Evolutionary conservation across 2,329 filamentous ascomycete species (phyloP).

Genomic region (Aspergillus hortae): DNA sequence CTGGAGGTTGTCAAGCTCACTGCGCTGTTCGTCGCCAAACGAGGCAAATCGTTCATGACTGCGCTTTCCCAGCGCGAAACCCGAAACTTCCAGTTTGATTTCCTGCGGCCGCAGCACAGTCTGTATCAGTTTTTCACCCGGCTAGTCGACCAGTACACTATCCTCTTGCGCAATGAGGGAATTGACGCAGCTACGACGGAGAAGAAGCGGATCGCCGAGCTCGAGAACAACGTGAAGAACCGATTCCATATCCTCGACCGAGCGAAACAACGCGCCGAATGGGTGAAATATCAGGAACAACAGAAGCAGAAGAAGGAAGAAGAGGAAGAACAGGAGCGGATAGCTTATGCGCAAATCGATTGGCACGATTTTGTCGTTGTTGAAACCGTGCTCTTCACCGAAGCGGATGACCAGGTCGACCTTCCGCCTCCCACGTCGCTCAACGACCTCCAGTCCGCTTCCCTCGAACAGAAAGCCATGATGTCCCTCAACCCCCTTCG

Average conservation of each 20-base stretch:
- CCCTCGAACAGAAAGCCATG: conserved; percentile 89
- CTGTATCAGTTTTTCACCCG: conserved; percentile 94
- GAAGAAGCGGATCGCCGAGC: conserved; percentile 66
- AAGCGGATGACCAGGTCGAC: conserved; percentile 79
- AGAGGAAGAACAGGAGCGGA: conserved; percentile 75
- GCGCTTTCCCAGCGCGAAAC: conserved; percentile 82
- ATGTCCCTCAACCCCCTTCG: conserved; percentile 78
- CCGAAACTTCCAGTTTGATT: conserved; percentile 92
- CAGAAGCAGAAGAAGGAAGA: conserved; percentile 89
- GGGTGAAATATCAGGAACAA: conserved; percentile 75
- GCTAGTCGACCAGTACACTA: conserved; percentile 89
- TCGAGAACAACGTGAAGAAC: conserved; percentile 72
- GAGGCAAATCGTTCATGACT: conserved; percentile 89
- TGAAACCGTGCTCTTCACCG: conserved; percentile 89
- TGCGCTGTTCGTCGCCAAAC: conserved; percentile 87
- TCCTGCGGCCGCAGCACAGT: conserved; percentile 90
- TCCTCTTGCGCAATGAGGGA: conserved; percentile 66
- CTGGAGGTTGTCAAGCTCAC: conserved; percentile 70
- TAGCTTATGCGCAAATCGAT: conserved; percentile 80
- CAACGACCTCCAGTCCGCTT: conserved; percentile 88
- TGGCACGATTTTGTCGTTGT: conserved; percentile 98
- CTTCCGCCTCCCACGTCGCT: conserved; percentile 86
- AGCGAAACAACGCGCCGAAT: conserved; percentile 82
- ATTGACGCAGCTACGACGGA: conserved; percentile 68
- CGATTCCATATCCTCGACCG: conserved; percentile 75